Conservation (phyloP, 768 basidiomycete species). For the Crassisporium funariophilum region DNA sequence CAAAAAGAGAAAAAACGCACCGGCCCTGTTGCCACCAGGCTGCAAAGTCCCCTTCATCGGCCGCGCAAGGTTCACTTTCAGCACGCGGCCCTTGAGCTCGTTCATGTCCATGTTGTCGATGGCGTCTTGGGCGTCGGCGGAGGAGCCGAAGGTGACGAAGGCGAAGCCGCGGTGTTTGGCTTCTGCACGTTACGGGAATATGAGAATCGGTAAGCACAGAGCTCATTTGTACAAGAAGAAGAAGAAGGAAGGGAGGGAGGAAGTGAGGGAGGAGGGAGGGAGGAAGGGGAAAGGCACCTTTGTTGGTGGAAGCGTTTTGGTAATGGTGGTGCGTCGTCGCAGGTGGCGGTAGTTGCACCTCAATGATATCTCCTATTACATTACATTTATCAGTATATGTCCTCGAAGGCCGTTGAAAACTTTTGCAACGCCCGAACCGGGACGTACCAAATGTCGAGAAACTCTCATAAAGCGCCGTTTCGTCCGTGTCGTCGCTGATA, state of each 20-base stretch:
- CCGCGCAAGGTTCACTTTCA: constrained; percentile 84
- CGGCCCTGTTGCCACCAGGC: constrained; percentile 72
- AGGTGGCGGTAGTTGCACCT: constrained; percentile 86
- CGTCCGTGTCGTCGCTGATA: constrained; percentile 82
- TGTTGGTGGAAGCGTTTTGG: constrained; percentile 13
- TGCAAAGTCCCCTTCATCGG: constrained; percentile 75
- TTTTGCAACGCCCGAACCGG: constrained; percentile 1
- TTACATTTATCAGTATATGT: background rate
- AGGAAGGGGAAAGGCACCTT: constrained; percentile 40
- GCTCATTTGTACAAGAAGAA: constrained; percentile 1
- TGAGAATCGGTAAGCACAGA: too few species aligned
- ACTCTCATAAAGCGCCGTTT: constrained; percentile 69
- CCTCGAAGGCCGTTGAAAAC: background rate
- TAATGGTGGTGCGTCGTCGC: constrained; percentile 66
- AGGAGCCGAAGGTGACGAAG: constrained; percentile 82
- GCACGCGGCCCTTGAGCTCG: constrained; percentile 73
- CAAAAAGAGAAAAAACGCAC: constrained; percentile 42
- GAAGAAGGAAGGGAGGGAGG: constrained; percentile 7
- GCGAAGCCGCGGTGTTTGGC: constrained; percentile 92
- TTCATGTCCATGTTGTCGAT: constrained; percentile 99
- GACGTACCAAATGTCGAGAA: constrained; percentile 87
- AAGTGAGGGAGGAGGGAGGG: background rate
- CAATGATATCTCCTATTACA: constrained; percentile 84
- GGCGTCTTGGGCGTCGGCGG: constrained; percentile 90
- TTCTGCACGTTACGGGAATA: constrained; percentile 42